Conservation (phyloP, 768 basidiomycete species). For the Strobilomyces dryophilus region DNA sequence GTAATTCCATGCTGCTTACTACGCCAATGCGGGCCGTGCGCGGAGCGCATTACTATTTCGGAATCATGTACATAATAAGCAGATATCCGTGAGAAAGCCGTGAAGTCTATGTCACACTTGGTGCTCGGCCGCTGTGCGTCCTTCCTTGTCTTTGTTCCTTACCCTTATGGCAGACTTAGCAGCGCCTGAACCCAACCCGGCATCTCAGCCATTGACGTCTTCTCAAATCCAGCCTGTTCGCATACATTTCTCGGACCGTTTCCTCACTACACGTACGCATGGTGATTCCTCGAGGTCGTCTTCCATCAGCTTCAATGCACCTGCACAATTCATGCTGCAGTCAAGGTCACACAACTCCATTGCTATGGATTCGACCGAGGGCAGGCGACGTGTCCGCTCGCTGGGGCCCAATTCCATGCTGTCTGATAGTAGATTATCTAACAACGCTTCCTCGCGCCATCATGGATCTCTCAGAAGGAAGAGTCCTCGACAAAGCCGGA, state of each 20-base stretch:
- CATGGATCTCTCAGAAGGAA: constrained; percentile 21
- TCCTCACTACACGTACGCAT: constrained; percentile 22
- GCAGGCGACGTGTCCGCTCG: constrained; percentile 20
- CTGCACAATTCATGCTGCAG: constrained; percentile 10
- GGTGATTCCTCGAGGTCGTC: constrained; percentile 32
- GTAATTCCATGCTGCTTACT: too few species aligned
- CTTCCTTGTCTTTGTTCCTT: not conserved
- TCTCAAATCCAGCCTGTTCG: constrained; percentile 20
- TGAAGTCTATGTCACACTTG: not conserved
- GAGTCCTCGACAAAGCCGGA: constrained; percentile 12
- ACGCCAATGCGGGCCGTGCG: too few species aligned
- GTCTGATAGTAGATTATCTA: constrained; percentile 13
- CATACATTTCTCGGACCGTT: constrained; percentile 34
- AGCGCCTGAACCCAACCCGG: constrained; percentile 17
- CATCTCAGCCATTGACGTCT: constrained; percentile 6
- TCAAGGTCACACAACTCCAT: constrained; percentile 13
- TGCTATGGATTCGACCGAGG: constrained; percentile 9
- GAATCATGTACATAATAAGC: too few species aligned
- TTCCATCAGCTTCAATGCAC: constrained; percentile 21
- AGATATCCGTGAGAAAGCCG: not conserved
- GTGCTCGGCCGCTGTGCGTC: not conserved
- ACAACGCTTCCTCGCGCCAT: constrained; percentile 11
- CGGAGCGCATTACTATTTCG: too few species aligned
- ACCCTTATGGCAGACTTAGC: constrained; percentile 31
- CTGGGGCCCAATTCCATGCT: constrained; percentile 15